Conservation (phyloP, 2,329 filamentous ascomycete species). For the Pseudopithomyces maydicus region DNA sequence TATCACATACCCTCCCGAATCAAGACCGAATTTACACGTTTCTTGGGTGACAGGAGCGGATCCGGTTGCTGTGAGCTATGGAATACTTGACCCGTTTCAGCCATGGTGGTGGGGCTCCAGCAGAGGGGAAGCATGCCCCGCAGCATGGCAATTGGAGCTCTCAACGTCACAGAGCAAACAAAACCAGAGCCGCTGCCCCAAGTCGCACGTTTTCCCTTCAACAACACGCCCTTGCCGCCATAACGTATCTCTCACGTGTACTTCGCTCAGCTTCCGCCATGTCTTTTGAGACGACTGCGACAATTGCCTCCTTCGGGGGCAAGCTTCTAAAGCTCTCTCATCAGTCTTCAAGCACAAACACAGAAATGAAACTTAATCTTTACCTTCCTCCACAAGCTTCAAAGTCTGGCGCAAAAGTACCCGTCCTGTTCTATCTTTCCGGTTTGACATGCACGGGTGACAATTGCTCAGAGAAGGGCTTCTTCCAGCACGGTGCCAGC, state of each 20-base stretch:
- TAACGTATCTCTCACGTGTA: conserved; percentile 18
- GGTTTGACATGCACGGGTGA: conserved; percentile 95
- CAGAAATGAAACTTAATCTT: conserved; percentile 90
- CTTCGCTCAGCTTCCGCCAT: conserved; percentile 29
- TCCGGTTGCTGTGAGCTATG: conserved; percentile 29
- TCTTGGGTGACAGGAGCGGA: conserved; percentile 32
- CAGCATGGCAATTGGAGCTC: conserved; percentile 25
- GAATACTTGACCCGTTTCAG: conserved; percentile 30
- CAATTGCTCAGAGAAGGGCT: conserved; percentile 76
- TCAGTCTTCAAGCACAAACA: conserved; percentile 76
- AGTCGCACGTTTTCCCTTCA: conserved; percentile 4
- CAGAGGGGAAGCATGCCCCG: conserved; percentile 36
- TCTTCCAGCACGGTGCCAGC: conserved; percentile 84
- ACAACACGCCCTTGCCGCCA: conserved; percentile 13
- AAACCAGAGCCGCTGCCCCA: conserved; percentile 12
- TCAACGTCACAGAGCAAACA: conserved; percentile 37
- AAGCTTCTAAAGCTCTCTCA: conserved; percentile 94
- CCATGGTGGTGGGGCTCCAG: conserved; percentile 37
- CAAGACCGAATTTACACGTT: conserved; percentile 37
- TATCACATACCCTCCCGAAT: conserved; percentile 37
- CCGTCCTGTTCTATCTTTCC: conserved; percentile 90
- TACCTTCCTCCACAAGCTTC: conserved; percentile 80
- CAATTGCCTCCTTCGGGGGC: conserved; percentile 90
- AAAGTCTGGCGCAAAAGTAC: conserved; percentile 65
- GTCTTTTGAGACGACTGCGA: conserved; percentile 87